A percentile compares a stretch with the other conserved stretches of the same genome.
Conservation (phyloP, 1,284 basidiomycete genomes). For the Sporisorium graminicola region DNA sequence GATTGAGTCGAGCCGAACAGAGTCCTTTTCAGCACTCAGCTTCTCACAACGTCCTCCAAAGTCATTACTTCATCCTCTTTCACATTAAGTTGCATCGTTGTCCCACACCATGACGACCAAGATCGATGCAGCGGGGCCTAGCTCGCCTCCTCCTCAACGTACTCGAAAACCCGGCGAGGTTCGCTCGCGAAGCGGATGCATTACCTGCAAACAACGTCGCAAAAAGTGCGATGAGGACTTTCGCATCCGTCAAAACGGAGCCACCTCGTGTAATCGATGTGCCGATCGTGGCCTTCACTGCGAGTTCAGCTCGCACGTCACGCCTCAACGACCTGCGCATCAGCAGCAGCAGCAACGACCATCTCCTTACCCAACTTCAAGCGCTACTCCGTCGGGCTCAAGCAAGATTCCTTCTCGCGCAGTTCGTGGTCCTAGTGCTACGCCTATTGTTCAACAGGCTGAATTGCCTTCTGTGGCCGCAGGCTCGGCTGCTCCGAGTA, state of each 20-base stretch:
- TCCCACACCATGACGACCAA: constrained; percentile 13
- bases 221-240: constrained; percentile 60
- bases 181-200: constrained; percentile 52
- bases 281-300: constrained; percentile 47
- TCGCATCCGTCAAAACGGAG: constrained; percentile 43
- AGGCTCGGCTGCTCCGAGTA: constrained; percentile 9
- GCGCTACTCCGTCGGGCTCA: constrained; percentile 10
- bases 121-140: constrained; percentile 13
- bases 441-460: constrained; percentile 5
- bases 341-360: constrained; percentile 14
- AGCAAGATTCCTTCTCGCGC: constrained; percentile 11
- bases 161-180: constrained; percentile 50
- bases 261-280: constrained; percentile 48
- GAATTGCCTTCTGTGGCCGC: constrained; percentile 1
- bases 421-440: constrained; percentile 17
- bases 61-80: not conserved
- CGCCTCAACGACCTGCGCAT: constrained; percentile 18
- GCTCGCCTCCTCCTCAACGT: constrained; percentile 31
- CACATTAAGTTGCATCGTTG: not conserved
- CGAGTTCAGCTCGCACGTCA: constrained; percentile 24
- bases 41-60: too few relatives aligned
- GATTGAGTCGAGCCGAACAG: too few relatives aligned
- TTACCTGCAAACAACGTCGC: constrained; percentile 54
- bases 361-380: constrained; percentile 20
- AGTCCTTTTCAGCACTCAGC: too few relatives aligned